phyloP scores from a whole-genome alignment of 2,329 filamentous ascomycete species.

The Anthostomella pinea region DNA sequence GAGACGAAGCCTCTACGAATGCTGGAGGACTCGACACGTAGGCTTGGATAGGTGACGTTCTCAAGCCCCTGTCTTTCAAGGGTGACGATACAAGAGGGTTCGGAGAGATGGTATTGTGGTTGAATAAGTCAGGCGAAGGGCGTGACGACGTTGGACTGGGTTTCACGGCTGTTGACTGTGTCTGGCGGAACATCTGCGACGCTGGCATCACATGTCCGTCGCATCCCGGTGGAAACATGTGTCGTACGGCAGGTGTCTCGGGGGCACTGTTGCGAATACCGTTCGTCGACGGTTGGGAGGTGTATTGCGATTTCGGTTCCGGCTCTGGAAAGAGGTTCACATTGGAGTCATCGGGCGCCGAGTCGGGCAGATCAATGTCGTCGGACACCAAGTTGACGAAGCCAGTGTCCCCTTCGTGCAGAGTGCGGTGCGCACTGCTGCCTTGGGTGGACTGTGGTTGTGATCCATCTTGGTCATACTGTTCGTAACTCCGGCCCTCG shows the following conservation, averaged over 20 bases:
- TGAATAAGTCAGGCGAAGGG: constrained; percentile 50
- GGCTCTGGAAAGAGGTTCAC: constrained; percentile 5
- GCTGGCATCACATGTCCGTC: constrained; percentile 34
- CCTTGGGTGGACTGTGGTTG: constrained; percentile 26
- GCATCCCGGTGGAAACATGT: neutral
- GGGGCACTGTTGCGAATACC: constrained; percentile 28
- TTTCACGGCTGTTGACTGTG: constrained; percentile 51
- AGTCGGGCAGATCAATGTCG: constrained; percentile 31
- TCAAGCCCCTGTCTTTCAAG: constrained; percentile 46
- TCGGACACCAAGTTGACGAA: constrained; percentile 40
- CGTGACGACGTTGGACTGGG: constrained; percentile 56
- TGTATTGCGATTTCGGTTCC: constrained; percentile 22
- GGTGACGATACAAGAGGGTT: constrained; percentile 45
- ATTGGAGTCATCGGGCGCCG: constrained; percentile 17
- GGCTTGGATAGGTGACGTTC: constrained; percentile 43
- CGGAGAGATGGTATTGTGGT: constrained; percentile 44
- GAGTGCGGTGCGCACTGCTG: constrained; percentile 30
- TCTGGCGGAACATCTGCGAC: constrained; percentile 55
- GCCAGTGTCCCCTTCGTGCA: constrained; percentile 48
- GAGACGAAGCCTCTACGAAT: constrained; percentile 20
- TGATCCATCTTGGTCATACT: constrained; percentile 32
- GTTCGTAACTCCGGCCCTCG: constrained; percentile 53
- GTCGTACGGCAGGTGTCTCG: constrained; percentile 47
- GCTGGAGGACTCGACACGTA: constrained; percentile 43
- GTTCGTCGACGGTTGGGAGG: constrained; percentile 37